Conservation (phyloP, 805 yeast genomes). For the Yarrowia deformans region DNA sequence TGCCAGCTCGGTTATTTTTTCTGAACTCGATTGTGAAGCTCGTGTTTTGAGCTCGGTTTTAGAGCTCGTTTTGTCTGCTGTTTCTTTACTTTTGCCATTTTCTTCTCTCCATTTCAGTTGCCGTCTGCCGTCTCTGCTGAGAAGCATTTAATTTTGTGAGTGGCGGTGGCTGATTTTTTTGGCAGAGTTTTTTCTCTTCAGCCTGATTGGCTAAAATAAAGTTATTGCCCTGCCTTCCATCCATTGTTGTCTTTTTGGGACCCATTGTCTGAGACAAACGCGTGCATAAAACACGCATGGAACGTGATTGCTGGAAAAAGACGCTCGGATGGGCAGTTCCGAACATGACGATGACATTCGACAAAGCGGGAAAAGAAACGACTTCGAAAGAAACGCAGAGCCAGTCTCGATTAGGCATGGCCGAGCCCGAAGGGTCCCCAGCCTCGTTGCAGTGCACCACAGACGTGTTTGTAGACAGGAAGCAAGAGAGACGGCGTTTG, state of each 20-base stretch:
- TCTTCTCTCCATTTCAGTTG: background rate
- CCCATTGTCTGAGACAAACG: background rate
- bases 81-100: background rate
- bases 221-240: background rate
- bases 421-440: too few relatives aligned
- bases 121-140: background rate
- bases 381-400: background rate
- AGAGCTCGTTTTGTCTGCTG: too few relatives aligned
- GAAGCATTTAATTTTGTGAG: background rate
- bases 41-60: too few relatives aligned
- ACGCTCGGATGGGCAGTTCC: background rate
- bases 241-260: background rate
- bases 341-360: background rate
- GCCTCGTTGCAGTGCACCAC: too few relatives aligned
- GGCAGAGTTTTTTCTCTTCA: too few relatives aligned
- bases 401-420: background rate
- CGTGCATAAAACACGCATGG: background rate
- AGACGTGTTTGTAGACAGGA: too few relatives aligned
- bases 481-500: too few relatives aligned
- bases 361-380: background rate
- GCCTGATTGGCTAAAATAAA: background rate
- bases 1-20: too few relatives aligned
- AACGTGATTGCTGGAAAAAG: background rate
- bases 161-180: slow-evolving; percentile 3
- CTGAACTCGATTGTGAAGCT: too few relatives aligned